Evolutionary conservation across 2,329 filamentous ascomycete species (phyloP), one percentile per base, ranked within the genome.

Genomic region (Curvularia eragrostidis): DNA sequence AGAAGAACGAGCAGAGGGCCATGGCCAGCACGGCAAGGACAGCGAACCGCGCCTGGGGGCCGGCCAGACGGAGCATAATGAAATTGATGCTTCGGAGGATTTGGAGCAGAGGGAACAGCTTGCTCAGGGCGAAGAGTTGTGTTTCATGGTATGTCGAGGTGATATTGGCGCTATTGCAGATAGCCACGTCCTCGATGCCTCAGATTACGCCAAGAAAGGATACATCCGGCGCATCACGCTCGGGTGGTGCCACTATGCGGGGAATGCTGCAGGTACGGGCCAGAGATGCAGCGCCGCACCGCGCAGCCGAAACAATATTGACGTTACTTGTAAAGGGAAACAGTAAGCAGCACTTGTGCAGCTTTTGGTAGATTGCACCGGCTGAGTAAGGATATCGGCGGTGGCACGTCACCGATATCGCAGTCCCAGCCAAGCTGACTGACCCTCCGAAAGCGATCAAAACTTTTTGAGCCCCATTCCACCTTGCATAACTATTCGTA

Each of bases 1-100:
- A 83, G 56, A 90, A 64, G 68, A 85, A 82, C 52, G 86, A 78
- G 68, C 89, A 82, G 60, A 84, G 76, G 57, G 83, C 78, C 64
- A 87, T 79, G 64, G 82, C 81, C 64, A 88, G 69, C 48, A 87
- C 71, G 61, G 89, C 73, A 54, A 81, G 70, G 28, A 80, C 47
- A 28, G 78, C 52, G 64, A 79, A 78, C 51, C 79, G 77, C 47
- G 72, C 70, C 51, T 59, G 66, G 10, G 64, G 63, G 32, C 71
- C 70, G 23, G 68, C 58, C 18, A 67, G 65, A 41, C 65, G 65
- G 30, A 74, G 65, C 75, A 77, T 77, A 54, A 21, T 48, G 46
- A 15, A 12, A 10, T 43, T n/a, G 18, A 13, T 58, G 36, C 38
- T 18, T 8, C n/a, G 53, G 41, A 32, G 41, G 44, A 28, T 38